Conservation (phyloP, 768 basidiomycete species). For the Epithele typhae region DNA sequence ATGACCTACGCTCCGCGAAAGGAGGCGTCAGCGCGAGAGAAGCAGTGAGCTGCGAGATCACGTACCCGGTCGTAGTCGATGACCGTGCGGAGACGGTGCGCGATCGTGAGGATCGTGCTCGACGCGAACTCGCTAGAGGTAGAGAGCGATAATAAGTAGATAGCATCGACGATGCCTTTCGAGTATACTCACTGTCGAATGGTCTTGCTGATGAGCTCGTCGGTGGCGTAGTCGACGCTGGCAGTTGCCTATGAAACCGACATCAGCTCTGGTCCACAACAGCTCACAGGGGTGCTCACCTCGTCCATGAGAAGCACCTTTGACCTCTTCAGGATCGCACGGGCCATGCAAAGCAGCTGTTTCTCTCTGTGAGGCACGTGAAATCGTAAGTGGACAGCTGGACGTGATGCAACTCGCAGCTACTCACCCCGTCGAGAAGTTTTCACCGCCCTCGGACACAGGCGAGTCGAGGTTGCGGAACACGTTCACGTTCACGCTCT, state of each 20-base stretch:
- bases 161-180: too few species aligned
- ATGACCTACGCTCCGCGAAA: too few species aligned
- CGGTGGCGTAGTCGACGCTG: conserved; percentile 82
- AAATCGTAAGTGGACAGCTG: background rate
- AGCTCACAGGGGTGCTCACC: too few species aligned
- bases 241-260: background rate
- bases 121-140: conserved; percentile 62
- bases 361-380: conserved; percentile 49
- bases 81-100: conserved; percentile 72
- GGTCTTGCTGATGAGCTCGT: conserved; percentile 80
- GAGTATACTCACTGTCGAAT: conserved; percentile 73
- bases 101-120: conserved; percentile 81
- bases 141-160: too few species aligned
- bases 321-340: conserved; percentile 76
- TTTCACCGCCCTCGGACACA: conserved; percentile 84
- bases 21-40: too few species aligned
- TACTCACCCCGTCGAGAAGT: conserved; percentile 75
- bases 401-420: conserved; percentile 19
- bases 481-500: conserved; percentile 63
- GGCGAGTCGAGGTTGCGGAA: conserved; percentile 72
- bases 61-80: conserved; percentile 82
- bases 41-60: too few species aligned
- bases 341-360: conserved; percentile 85
- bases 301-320: conserved; percentile 85
- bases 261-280: too few species aligned